Evolutionary conservation across 176 grass and related monocot genomes (phyloP).

Genomic region (Poa annua): DNA sequence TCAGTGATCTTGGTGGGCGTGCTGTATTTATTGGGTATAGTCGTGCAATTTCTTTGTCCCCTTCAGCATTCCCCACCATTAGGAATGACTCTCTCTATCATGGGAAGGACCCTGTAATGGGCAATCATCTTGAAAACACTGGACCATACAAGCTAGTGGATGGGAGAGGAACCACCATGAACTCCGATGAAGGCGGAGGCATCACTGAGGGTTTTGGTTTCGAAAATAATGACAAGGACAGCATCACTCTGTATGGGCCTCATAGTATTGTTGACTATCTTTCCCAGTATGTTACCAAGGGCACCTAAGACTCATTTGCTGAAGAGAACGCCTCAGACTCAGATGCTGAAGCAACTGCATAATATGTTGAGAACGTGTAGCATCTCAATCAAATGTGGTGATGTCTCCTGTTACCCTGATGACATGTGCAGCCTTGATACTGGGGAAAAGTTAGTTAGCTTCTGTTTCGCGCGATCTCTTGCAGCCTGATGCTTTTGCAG

Average conservation of each 20-base stretch:
- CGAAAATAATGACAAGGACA: neutral
- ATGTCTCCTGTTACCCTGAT: neutral
- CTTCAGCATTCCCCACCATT: neutral
- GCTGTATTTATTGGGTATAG: neutral
- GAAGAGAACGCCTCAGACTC: neutral
- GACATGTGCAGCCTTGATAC: too few relatives aligned
- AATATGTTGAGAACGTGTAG: neutral
- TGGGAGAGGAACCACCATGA: neutral
- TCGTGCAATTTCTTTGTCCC: neutral
- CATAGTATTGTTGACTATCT: neutral
- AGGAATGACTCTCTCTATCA: neutral
- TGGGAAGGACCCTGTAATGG: neutral
- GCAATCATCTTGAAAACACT: neutral
- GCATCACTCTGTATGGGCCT: neutral
- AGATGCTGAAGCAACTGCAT: neutral
- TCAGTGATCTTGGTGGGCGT: neutral
- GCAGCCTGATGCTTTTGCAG: too few relatives aligned
- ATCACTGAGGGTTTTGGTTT: neutral
- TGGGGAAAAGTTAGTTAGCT: too few relatives aligned
- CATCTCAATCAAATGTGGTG: neutral
- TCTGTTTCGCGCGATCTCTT: too few relatives aligned
- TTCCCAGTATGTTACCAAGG: neutral
- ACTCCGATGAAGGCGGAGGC: neutral
- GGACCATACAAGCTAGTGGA: neutral
- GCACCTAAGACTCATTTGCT: neutral